Conservation (phyloP, 164 flowering plant genomes). For the Umbellularia californica region DNA sequence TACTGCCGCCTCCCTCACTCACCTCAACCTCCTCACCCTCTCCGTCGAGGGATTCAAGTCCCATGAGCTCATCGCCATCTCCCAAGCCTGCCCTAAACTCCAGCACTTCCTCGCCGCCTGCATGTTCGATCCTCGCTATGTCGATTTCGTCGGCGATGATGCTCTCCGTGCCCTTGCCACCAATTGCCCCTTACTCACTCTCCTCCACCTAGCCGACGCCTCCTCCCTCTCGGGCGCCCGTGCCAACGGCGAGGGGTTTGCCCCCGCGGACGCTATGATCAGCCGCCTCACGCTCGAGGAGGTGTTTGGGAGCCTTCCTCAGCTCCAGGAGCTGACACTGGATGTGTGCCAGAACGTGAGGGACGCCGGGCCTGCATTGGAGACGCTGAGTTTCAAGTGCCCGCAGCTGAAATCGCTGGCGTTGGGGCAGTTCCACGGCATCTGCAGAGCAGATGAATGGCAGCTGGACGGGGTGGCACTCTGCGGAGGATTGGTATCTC, state of each 20-base stretch:
- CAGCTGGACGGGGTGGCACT: conserved; percentile 71
- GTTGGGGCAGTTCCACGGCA: conserved; percentile 73
- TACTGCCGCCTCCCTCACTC: conserved; percentile 29
- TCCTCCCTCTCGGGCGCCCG: conserved; percentile 34
- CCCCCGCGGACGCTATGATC: conserved; percentile 54
- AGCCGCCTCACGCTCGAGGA: conserved; percentile 37
- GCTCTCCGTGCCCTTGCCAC: conserved; percentile 42
- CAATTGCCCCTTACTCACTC: conserved; percentile 45
- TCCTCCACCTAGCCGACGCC: conserved; percentile 64
- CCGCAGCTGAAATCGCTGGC: conserved; percentile 49
- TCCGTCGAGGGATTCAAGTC: conserved; percentile 71
- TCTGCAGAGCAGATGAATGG: conserved; percentile 52
- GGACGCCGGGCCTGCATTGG: conserved; percentile 53
- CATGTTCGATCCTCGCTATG: conserved; percentile 69
- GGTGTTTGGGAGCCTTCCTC: conserved; percentile 46
- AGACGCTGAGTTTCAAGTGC: conserved; percentile 51
- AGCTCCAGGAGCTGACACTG: conserved; percentile 57
- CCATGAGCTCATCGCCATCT: conserved; percentile 47
- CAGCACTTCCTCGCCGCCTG: conserved; percentile 46
- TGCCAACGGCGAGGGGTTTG: conserved; percentile 36
- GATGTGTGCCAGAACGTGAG: conserved; percentile 72
- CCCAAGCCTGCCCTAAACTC: conserved; percentile 55
- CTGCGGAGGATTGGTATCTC: conserved; percentile 49
- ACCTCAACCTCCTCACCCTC: conserved; percentile 45
- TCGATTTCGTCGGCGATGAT: conserved; percentile 74